phyloP scores from a whole-genome alignment of 352 stramenopile genomes.

The Thalassiosira livingstoniorum region DNA sequence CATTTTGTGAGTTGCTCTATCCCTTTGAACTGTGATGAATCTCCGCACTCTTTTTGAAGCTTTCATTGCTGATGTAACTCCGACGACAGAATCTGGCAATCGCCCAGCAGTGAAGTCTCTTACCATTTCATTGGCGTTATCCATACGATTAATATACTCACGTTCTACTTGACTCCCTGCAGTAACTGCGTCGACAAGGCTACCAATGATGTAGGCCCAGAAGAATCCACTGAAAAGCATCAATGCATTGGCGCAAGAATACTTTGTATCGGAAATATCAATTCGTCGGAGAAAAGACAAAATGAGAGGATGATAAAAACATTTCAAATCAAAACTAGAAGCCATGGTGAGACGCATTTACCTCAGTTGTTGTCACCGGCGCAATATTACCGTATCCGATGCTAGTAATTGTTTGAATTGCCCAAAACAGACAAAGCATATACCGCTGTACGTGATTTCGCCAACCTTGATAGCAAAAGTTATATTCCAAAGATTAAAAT shows the following conservation, averaged over 20 bases:
- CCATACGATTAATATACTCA: conserved; percentile 47
- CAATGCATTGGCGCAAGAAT: conserved; percentile 53
- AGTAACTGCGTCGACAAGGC: conserved; percentile 57
- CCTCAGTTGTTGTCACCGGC: conserved; percentile 57
- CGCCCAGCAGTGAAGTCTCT: conserved; percentile 44
- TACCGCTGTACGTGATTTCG: conserved; percentile 57
- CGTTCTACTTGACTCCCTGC: conserved; percentile 29
- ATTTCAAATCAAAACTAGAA: conserved; percentile 6
- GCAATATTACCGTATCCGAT: conserved; percentile 73
- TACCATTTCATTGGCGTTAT: conserved; percentile 62
- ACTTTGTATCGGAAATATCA: conserved; percentile 18
- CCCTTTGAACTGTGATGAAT: conserved; percentile 55
- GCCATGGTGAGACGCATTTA: not conserved
- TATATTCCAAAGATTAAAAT: no score
- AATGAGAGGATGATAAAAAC: not conserved
- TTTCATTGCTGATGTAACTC: not conserved
- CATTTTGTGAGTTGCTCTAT: conserved; percentile 28
- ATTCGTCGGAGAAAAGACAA: not conserved
- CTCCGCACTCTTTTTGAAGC: conserved; percentile 34
- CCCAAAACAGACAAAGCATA: conserved; percentile 70
- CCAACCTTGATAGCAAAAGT: no score
- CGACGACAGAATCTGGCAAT: conserved; percentile 20
- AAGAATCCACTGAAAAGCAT: conserved; percentile 62
- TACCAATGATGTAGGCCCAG: conserved; percentile 73
- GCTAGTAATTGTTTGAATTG: conserved; percentile 72